Base-by-base conservation (phyloP, 2,329 filamentous ascomycete species). In the Xylariales sp. region DNA sequence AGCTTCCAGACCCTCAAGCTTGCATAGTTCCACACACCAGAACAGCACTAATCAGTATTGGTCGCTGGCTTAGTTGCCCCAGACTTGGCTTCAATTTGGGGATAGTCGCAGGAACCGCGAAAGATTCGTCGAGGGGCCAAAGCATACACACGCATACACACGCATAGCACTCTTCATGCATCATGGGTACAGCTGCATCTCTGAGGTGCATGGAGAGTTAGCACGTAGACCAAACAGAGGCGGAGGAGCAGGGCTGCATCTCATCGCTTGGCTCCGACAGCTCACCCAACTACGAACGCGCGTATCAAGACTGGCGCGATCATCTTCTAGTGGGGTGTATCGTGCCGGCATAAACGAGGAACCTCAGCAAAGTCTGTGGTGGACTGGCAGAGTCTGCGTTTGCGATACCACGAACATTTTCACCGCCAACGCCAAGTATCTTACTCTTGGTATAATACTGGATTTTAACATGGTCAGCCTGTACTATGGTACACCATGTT, bases 341-440 rank as follows among this genome's bases (percentile, higher is more conserved):
- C 24, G 24, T 8, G 8, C 8, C 7, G 8, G n/a, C 24, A n/a
- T 8, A 27, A n/a, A 27, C 24, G 8, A 27, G 24, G n/a, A n/a
- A 27, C 24, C 8, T 8, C n/a, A n/a, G n/a, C n/a, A n/a, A n/a
- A n/a, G n/a, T n/a, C n/a, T 27, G 24, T 27, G 7, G 24, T 27
- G 7, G 24, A 8, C 24, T 27, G 24, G 36, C 36, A 38, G 15
- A 19, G 10, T 28, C 28, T n/a, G n/a, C n/a, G n/a, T n/a, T n/a
- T 45, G 37, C 44, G 36, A 50, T 45, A 44, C 40, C 42, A 47
- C 50, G 33, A 47, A 48, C 43, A 25, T 36, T 43, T 37, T 51
- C 45, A 53, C 49, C 45, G 46, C 49, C 35, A 45, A 29, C 42
- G n/a, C 33, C 22, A 35, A 31, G 9, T 36, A 40, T 37, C 39